Evolutionary conservation across 106 monocot genomes (phyloP), one percentile per base, ranked within the genome.

Genomic region (Vanilla planifolia): DNA sequence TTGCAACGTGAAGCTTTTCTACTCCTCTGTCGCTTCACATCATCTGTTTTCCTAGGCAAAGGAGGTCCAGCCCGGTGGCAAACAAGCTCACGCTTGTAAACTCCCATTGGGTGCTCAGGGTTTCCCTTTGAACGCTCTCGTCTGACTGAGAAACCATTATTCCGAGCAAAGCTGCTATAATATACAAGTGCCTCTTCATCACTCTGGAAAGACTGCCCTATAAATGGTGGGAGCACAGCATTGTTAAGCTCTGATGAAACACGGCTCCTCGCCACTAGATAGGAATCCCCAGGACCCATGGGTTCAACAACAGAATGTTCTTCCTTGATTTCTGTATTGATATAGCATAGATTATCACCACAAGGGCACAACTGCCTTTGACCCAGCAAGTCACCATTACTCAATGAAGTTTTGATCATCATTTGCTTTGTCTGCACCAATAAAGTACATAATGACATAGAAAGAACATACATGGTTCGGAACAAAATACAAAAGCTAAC

Each of bases 101-200:
- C 75, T 29, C 92, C 92, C 61, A 86, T 52, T 1, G 92, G 92
- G 22, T 92, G 92, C 33, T 77, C 70, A 5, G 83, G 77, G 52
- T 82, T 92, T 39, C 92, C 92, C 41, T 92, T 92, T 10, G 92
- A 86, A 7, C 92, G 76, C 57, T 92, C 92, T 39, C 86, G 65
- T 39, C 92, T 79, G 10, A 86, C 69, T 2, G 79, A 71, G 48
- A 92, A 92, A n/a, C 92, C 86, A 77, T 75, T 86, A 43, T 61
- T 71, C 23, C 66, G 67, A 23, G 92, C 92, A 75, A 83, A 92
- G 29, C 59, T 75, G 30, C 37, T 67, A 51, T 92, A 92, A 52
- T 80, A 86, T 36, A 86, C 86, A 34, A 86, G 71, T 9, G 92
- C 92, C 53, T 92, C 92, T 30, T 83, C 83, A 37, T 92, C 92